A percentile compares a stretch with the other conserved stretches of the same genome.
Evolutionary conservation across 306 rosid genomes (phyloP).

Genomic region (Rosa chinensis): DNA sequence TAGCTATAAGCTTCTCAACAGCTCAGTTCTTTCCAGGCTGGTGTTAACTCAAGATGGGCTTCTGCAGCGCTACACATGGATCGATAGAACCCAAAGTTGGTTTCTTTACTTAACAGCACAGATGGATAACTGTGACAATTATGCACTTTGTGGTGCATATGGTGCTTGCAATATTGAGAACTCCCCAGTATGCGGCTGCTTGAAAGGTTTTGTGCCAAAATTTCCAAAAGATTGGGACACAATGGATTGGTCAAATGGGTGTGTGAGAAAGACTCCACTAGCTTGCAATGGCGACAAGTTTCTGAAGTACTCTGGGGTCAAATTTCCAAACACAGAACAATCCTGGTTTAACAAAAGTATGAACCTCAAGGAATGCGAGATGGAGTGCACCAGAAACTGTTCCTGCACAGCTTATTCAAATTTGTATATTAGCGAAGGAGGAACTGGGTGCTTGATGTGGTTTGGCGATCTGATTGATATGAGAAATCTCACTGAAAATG

Average conservation of each 20-base stretch:
- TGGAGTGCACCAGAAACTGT: background rate
- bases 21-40: background rate
- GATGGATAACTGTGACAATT: conserved; percentile 11
- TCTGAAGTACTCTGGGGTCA: background rate
- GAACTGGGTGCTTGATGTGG: conserved; percentile 53
- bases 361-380: background rate
- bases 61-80: conserved; percentile 12
- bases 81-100: background rate
- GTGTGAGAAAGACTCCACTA: background rate
- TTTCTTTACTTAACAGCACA: background rate
- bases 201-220: conserved; percentile 9
- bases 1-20: conserved; percentile 9
- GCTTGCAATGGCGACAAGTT: background rate
- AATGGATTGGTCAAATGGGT: conserved; percentile 3
- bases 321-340: conserved; percentile 9
- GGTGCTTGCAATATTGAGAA: background rate
- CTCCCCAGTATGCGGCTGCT: conserved; percentile 11
- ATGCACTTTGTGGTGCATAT: conserved; percentile 12
- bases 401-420: conserved; percentile 7
- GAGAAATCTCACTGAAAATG: conserved; percentile 20
- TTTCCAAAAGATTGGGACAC: background rate
- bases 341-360: background rate
- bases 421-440: conserved; percentile 17
- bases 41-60: conserved; percentile 4
- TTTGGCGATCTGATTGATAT: conserved; percentile 32